A percentile compares a stretch with the other conserved stretches of the same genome.
These are phyloP conservation scores for Clathrus columnatus DNA, from an alignment of 768 basidiomycete genomes.

Conservation along the genomic window DNA sequence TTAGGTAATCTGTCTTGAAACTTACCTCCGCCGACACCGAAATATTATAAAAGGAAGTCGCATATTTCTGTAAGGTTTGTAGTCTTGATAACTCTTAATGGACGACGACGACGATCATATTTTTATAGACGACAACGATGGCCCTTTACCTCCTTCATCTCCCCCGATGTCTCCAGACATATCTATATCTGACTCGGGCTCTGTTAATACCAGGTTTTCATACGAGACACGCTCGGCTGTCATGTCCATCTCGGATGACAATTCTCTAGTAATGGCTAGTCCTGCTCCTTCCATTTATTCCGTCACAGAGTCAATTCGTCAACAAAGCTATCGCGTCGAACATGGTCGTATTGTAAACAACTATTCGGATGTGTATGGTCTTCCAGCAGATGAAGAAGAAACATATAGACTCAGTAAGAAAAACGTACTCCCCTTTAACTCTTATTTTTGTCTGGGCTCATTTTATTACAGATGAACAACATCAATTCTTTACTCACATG, in stretches of 20 bases:
- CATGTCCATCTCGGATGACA: neutral
- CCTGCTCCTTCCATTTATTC: constrained; percentile 64
- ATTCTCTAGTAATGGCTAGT: constrained; percentile 47
- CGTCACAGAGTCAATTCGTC: constrained; percentile 53
- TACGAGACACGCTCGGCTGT: neutral
- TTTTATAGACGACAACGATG: neutral
- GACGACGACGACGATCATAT: neutral
- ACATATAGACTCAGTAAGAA: constrained; percentile 55
- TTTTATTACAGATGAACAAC: constrained; percentile 48
- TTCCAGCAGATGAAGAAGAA: constrained; percentile 76
- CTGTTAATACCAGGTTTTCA: too few species aligned
- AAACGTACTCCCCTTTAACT: neutral
- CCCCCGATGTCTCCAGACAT: neutral
- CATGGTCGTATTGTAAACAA: constrained; percentile 66
- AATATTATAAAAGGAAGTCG: neutral
- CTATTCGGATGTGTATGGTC: constrained; percentile 68
- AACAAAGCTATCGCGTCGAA: constrained; percentile 51
- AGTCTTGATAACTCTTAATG: neutral
- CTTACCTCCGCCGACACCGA: neutral
- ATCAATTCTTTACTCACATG: constrained; percentile 51
- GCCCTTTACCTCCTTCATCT: neutral
- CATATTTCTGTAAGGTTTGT: neutral
- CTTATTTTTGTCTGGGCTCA: constrained; percentile 6
- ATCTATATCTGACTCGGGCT: neutral
- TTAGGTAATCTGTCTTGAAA: neutral